Conservation (phyloP, 306 rosid species). For the Cicer cuneatum region DNA sequence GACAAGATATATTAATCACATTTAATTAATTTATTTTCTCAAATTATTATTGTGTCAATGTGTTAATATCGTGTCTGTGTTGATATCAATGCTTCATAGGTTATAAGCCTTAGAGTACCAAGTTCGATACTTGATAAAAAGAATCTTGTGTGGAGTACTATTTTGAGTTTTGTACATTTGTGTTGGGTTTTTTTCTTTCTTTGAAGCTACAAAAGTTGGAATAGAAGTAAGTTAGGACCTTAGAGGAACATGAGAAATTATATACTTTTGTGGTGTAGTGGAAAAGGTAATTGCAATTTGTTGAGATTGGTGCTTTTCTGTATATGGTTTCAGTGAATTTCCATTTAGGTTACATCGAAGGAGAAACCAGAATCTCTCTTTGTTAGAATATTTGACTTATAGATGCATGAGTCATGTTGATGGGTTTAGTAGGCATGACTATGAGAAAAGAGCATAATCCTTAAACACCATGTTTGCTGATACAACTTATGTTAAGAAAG, state of each 20-base stretch:
- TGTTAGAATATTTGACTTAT: not conserved
- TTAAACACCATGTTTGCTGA: not conserved
- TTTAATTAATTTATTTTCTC: too few relatives aligned
- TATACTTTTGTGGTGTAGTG: not conserved
- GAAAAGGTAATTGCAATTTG: not conserved
- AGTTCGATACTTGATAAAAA: too few relatives aligned
- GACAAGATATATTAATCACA: too few relatives aligned
- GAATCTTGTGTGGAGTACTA: not conserved
- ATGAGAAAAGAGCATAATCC: not conserved
- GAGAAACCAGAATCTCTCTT: not conserved
- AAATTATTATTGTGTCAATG: too few relatives aligned
- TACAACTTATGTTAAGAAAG: not conserved
- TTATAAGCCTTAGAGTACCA: too few relatives aligned
- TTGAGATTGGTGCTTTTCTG: slow-evolving; percentile 28
- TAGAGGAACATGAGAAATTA: not conserved
- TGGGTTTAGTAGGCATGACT: slow-evolving; percentile 2
- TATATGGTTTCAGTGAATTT: slow-evolving; percentile 4
- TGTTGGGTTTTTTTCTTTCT: not conserved
- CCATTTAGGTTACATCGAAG: not conserved
- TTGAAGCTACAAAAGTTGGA: slow-evolving; percentile 34
- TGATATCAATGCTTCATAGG: too few relatives aligned
- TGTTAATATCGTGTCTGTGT: too few relatives aligned
- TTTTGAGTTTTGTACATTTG: slow-evolving; percentile 3
- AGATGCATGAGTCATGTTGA: not conserved
- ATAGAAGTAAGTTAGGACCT: not conserved